These are phyloP conservation scores for Melanogaster broomeanus DNA, from an alignment of 768 basidiomycete species.

Conservation along the genomic window DNA sequence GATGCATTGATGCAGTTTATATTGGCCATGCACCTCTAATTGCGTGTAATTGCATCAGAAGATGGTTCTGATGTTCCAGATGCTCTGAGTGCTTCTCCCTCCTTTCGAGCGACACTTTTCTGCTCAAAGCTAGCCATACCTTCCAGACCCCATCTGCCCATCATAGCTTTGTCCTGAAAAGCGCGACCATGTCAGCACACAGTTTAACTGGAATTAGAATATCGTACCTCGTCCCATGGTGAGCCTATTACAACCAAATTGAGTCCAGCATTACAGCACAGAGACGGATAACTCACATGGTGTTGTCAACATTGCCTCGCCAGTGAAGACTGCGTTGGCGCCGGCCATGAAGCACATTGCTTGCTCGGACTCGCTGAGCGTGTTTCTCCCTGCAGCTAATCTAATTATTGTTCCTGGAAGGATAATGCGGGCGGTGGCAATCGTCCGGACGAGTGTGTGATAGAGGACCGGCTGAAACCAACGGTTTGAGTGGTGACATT, in stretches of 20 bases:
- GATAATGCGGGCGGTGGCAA: slow-evolving; percentile 92
- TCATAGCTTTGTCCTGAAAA: slow-evolving; percentile 86
- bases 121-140: slow-evolving; percentile 93
- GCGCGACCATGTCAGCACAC: not conserved
- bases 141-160: slow-evolving; percentile 87
- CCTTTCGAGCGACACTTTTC: slow-evolving; percentile 55
- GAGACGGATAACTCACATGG: slow-evolving; percentile 63
- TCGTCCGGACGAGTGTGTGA: slow-evolving; percentile 87
- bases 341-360: slow-evolving; percentile 99
- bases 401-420: slow-evolving; percentile 93
- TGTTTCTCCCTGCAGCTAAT: slow-evolving; percentile 91
- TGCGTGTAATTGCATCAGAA: slow-evolving; percentile 1
- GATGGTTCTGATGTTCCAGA: slow-evolving; percentile 1
- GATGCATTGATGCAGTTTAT: no score
- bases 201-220: not conserved
- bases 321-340: slow-evolving; percentile 98
- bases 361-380: slow-evolving; percentile 86
- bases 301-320: slow-evolving; percentile 96
- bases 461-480: slow-evolving; percentile 68
- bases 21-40: not conserved
- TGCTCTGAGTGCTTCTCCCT: slow-evolving; percentile 34
- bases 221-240: slow-evolving; percentile 86
- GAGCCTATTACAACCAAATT: slow-evolving; percentile 52
- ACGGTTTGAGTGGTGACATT: slow-evolving; percentile 9
- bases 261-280: slow-evolving; percentile 1